Base-by-base conservation (phyloP, 1,139 yeast species). In the Meyerozyma guilliermondii region DNA sequence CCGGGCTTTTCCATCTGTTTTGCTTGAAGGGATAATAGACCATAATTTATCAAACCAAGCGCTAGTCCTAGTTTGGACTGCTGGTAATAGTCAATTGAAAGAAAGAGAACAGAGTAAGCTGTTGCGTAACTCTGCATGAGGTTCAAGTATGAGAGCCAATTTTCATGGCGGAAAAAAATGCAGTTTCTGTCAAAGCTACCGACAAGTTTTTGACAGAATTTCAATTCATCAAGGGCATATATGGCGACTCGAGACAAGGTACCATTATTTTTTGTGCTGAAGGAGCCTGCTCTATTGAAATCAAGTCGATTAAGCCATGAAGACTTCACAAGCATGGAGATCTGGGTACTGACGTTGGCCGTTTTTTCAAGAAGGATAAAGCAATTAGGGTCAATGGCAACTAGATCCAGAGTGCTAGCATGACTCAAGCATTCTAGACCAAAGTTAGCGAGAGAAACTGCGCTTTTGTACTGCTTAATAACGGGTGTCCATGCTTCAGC, bases 81-180 rank as follows among this genome's bases (percentile, higher is more conserved):
- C 46, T 68, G 74, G 48, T 73, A 71, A 41, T 62, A 56, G 44
- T 72, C 78, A 34, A 71, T 65, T 0, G 76, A 57, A 17, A 71
- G 57, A 46, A 71, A 73, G 35, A 69, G 51, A 0, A 74, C 77
- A 28, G 76, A 70, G 44, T 71, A 71, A 0, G 75, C 75, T 17
- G 57, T 52, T 4, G 67, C 59, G 50, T 72, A 73, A 40, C 63
- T 66, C 39, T 63, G 63, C 31, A 68, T 53, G 3, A 71, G 44
- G 2, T 41, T 40, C 38, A 72, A 52, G 47, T 71, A 72, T 7
- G 59, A 59, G 1, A 39, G n/a, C 77, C 77, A 72, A 29, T 56
- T 49, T 1, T 54, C 45, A 27, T 49, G 48, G 40, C 59, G 48
- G n/a, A 62, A 50, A 16, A 41, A 45, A 10, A 49, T 37, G 16